A percentile compares a stretch with the other conserved stretches of the same genome.
phyloP scores from a whole-genome alignment of 306 rosid genomes.

The Pyrus communis region DNA sequence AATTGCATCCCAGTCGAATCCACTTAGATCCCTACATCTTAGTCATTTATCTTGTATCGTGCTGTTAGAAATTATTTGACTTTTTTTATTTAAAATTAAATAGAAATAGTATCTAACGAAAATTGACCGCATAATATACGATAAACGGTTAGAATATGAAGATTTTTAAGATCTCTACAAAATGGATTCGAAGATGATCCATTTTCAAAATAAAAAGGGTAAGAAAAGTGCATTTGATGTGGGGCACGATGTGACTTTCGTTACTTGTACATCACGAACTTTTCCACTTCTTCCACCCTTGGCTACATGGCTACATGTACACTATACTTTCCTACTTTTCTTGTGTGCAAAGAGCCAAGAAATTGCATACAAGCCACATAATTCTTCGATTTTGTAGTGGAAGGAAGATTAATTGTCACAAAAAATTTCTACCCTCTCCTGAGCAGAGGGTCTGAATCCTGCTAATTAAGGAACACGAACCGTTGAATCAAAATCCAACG shows the following conservation, averaged over 20 bases:
- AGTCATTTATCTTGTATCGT: accelerated
- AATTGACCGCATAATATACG: no score
- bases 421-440: neutral
- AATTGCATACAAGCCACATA: neutral
- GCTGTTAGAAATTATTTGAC: no score
- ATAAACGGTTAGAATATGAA: no score
- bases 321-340: neutral
- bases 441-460: no score
- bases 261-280: neutral
- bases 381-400: neutral
- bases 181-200: no score
- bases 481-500: no score
- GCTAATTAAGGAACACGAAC: no score
- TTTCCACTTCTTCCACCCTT: neutral
- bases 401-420: neutral
- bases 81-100: no score
- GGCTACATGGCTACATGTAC: neutral
- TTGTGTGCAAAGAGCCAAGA: neutral
- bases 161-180: accelerated
- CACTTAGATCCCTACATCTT: no score
- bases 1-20: no score
- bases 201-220: no score
- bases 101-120: no score
- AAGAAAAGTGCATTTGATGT: neutral
- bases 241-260: neutral